These are phyloP conservation scores for Ceratobasidium sp. DNA, from an alignment of 1,284 basidiomycete species.

Conservation along the genomic window DNA sequence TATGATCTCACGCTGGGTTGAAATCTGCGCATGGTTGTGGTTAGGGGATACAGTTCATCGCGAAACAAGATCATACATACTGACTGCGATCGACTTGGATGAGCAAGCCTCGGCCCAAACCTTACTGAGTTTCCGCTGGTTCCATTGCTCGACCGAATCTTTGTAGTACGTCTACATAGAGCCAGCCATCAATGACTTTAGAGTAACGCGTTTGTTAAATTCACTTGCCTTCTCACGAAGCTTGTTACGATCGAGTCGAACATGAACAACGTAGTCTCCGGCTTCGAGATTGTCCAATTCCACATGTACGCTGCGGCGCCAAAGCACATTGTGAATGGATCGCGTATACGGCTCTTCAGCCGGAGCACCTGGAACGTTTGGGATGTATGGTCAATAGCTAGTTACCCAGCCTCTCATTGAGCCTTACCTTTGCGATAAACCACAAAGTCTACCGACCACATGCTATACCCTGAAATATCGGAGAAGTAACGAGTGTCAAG, in stretches of 20 bases:
- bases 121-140: slow-evolving; percentile 46
- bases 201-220: not conserved
- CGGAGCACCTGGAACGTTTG: not conserved
- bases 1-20: slow-evolving; percentile 34
- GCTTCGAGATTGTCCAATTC: slow-evolving; percentile 33
- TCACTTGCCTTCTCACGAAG: slow-evolving; percentile 35
- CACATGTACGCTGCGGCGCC: slow-evolving; percentile 30
- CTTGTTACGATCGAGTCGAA: slow-evolving; percentile 34
- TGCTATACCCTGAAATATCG: slow-evolving; percentile 22
- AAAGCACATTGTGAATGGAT: slow-evolving; percentile 23
- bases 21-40: slow-evolving; percentile 29
- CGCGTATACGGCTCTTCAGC: slow-evolving; percentile 30
- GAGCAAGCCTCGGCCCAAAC: slow-evolving; percentile 44
- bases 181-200: too few relatives aligned
- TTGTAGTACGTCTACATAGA: slow-evolving; percentile 40
- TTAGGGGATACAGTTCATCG: not conserved
- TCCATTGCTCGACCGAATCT: slow-evolving; percentile 39
- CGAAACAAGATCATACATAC: slow-evolving; percentile 21
- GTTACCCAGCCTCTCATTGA: not conserved
- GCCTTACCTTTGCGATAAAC: slow-evolving; percentile 29
- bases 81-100: slow-evolving; percentile 46
- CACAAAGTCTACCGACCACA: slow-evolving; percentile 39
- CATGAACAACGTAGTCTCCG: slow-evolving; percentile 35
- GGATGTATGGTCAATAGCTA: not conserved
- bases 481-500: slow-evolving; percentile 21